Conservation (phyloP, 768 basidiomycete species). For the Exidia glandulosa region DNA sequence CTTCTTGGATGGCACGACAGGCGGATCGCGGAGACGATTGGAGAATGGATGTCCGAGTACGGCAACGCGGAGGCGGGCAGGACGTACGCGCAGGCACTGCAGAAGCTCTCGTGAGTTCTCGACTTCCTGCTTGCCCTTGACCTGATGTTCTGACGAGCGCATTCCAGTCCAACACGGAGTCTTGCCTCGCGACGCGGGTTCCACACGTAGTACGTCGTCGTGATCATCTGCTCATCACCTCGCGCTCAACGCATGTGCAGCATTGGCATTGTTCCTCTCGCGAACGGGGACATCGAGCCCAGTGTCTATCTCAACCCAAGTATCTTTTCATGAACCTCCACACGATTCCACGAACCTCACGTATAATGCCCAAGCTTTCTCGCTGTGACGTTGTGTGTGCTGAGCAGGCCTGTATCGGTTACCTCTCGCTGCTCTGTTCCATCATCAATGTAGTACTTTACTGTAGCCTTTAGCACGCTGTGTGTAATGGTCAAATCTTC, state of each 20-base stretch:
- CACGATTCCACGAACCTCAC: neutral
- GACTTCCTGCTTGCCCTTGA: neutral
- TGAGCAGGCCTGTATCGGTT: no score
- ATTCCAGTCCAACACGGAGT: neutral
- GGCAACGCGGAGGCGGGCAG: neutral
- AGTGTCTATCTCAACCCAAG: neutral
- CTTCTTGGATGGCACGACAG: neutral
- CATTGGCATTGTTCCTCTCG: neutral
- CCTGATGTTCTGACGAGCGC: neutral
- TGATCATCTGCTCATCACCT: neutral
- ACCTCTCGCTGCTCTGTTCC: neutral
- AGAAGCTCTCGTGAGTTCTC: neutral
- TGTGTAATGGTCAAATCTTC: no score
- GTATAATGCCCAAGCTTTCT: no score
- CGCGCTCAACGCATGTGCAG: neutral
- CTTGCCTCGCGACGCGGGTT: neutral
- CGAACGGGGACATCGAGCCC: neutral
- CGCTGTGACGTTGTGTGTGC: no score
- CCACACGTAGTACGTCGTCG: neutral
- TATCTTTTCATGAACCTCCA: neutral
- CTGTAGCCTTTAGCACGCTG: no score
- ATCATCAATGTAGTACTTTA: neutral
- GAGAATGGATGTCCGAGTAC: neutral
- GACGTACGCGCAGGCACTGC: neutral
- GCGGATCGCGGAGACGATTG: neutral